These are phyloP conservation scores for Ascochyta viciae-villosae DNA, from an alignment of 2,329 filamentous ascomycete genomes.

Conservation along the genomic window DNA sequence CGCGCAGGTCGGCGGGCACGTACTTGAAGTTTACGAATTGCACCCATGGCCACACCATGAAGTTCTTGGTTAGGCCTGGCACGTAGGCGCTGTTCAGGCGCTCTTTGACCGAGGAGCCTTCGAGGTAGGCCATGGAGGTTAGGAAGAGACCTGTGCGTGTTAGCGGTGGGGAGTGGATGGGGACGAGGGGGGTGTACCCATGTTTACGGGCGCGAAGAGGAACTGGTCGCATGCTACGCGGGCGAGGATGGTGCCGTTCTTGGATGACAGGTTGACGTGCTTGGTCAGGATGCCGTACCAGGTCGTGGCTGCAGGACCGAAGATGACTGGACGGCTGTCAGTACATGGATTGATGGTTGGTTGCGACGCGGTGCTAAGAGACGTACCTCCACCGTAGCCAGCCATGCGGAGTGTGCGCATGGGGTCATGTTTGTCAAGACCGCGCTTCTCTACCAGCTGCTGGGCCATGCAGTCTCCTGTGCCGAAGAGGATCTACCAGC, in stretches of 20 bases:
- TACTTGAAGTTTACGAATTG: conserved; percentile 89
- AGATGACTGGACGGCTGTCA: conserved; percentile 58
- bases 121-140: conserved; percentile 81
- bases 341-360: no score
- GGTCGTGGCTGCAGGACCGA: conserved; percentile 84
- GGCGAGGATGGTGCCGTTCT: conserved; percentile 74
- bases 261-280: conserved; percentile 68
- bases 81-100: conserved; percentile 76
- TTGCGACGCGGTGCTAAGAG: no score
- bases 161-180: neutral
- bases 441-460: conserved; percentile 84
- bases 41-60: conserved; percentile 85
- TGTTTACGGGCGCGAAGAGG: conserved; percentile 83
- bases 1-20: conserved; percentile 80
- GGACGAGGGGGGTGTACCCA: conserved; percentile 57
- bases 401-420: conserved; percentile 79
- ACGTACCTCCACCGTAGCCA: conserved; percentile 55
- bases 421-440: conserved; percentile 74
- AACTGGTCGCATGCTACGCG: conserved; percentile 81
- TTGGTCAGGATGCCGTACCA: conserved; percentile 85
- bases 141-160: conserved; percentile 66
- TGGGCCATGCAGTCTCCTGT: conserved; percentile 91
- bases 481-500: conserved; percentile 76
- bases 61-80: conserved; percentile 79
- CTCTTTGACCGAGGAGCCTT: conserved; percentile 69